Base-by-base conservation (phyloP, 1,284 basidiomycete genomes). In the Cryptococcus sp. region DNA sequence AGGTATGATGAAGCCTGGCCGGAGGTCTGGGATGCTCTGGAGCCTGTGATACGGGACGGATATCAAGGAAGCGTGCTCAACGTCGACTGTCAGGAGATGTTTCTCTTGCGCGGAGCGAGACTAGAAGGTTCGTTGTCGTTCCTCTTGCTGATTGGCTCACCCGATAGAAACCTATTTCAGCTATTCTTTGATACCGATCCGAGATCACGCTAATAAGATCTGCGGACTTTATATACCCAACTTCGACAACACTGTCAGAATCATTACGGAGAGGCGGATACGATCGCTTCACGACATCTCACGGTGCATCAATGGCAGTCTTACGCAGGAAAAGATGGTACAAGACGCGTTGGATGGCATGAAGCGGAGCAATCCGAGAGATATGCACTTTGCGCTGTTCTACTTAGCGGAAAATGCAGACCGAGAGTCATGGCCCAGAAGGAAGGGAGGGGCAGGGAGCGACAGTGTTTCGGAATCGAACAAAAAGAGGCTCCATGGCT, bases 131-230 rank as follows among this genome's bases (percentile, higher is more conserved):
- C 7, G 45, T 40, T 23, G 28, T 7, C 25, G 4, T 5, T 9
- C 19, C 16, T 21, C 19, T n/a, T 16, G 11, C 45, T 19, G 22
- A n/a, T 28, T 16, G 19, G n/a, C 7, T n/a, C n/a, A n/a, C n/a
- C n/a, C n/a, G n/a, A n/a, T 31, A 59, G 61, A 63, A 54, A 56
- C 53, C 11, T 65, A 59, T 43, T 62, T 62, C 37, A 60, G 54
- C 21, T 64, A 56, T 52, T 59, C 59, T n/a, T 56, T 60, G 53
- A 61, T 61, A 40, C 62, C 62, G 7, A 42, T 59, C 7, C 55
- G 55, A 2, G 57, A 59, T 25, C 45, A 47, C 19, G 37, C 43
- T 18, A 36, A 55, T 13, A 13, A 36, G 31, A 49, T 52, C 7
- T 49, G 25, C n/a, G 56, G 56, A 18, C 47, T 63, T 13, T 48